These are phyloP conservation scores for Diddensiella transvaalensis DNA, from an alignment of 805 yeast species.

Conservation along the genomic window DNA sequence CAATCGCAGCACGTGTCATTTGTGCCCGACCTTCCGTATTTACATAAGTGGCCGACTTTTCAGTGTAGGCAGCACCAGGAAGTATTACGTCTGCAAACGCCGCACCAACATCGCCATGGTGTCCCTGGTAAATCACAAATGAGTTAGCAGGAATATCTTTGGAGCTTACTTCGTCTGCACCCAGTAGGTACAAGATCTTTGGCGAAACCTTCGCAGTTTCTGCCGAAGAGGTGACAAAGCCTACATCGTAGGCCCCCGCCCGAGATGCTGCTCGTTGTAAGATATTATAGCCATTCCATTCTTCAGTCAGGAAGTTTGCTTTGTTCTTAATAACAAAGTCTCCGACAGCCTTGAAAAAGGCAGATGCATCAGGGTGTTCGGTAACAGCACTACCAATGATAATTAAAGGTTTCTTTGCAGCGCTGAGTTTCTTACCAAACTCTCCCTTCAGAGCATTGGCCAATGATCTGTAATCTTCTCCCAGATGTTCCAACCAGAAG, in stretches of 20 bases:
- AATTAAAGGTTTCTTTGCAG: slow-evolving; percentile 71
- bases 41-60: slow-evolving; percentile 77
- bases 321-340: slow-evolving; percentile 53
- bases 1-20: slow-evolving; percentile 78
- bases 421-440: slow-evolving; percentile 61
- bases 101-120: slow-evolving; percentile 88
- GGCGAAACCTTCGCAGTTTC: slow-evolving; percentile 50
- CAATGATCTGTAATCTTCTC: slow-evolving; percentile 56
- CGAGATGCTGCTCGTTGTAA: slow-evolving; percentile 86
- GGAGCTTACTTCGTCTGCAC: slow-evolving; percentile 76
- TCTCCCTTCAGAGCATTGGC: slow-evolving; percentile 59
- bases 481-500: slow-evolving; percentile 60
- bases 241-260: slow-evolving; percentile 81
- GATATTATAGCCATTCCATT: slow-evolving; percentile 79
- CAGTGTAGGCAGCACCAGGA: slow-evolving; percentile 88
- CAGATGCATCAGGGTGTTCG: slow-evolving; percentile 60
- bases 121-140: slow-evolving; percentile 86
- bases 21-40: slow-evolving; percentile 91
- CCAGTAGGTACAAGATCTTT: slow-evolving; percentile 73
- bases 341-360: slow-evolving; percentile 57
- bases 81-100: slow-evolving; percentile 81
- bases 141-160: slow-evolving; percentile 76
- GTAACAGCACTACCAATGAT: slow-evolving; percentile 78
- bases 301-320: slow-evolving; percentile 58
- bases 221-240: slow-evolving; percentile 56